Conservation (phyloP, 2,329 filamentous ascomycete genomes). For the Albifimbria verrucaria region DNA sequence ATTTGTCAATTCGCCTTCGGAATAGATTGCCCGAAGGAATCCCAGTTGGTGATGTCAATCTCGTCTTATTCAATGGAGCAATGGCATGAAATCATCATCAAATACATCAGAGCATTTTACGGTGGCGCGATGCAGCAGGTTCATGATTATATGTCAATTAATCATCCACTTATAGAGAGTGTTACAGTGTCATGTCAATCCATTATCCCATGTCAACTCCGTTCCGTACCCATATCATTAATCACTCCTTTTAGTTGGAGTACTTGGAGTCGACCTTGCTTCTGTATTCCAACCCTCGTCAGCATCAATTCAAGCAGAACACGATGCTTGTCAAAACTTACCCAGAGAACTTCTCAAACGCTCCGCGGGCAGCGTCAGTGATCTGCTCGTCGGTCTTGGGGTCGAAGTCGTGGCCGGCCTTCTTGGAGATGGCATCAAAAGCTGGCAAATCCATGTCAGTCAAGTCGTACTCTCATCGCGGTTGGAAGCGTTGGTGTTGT, state of each 20-base stretch:
- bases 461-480: not conserved
- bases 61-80: too few species aligned
- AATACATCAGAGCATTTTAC: too few species aligned
- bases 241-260: slow-evolving; percentile 27
- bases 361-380: slow-evolving; percentile 29
- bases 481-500: not conserved
- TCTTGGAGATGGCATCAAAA: slow-evolving; percentile 25
- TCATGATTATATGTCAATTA: too few species aligned
- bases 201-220: too few species aligned
- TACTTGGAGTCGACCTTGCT: slow-evolving; percentile 27
- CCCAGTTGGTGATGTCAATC: too few species aligned
- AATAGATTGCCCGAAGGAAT: too few species aligned
- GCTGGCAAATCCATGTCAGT: slow-evolving; percentile 16
- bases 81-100: too few species aligned
- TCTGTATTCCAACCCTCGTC: slow-evolving; percentile 7
- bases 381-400: slow-evolving; percentile 35
- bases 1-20: too few species aligned
- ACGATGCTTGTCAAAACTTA: slow-evolving; percentile 14
- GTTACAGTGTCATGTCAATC: not conserved
- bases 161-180: not conserved
- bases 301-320: not conserved
- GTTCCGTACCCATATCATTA: not conserved
- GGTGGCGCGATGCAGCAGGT: too few species aligned
- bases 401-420: slow-evolving; percentile 31
- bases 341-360: slow-evolving; percentile 35